Conservation (phyloP, 2,329 filamentous ascomycete genomes). For the Alternaria triticimaculans region DNA sequence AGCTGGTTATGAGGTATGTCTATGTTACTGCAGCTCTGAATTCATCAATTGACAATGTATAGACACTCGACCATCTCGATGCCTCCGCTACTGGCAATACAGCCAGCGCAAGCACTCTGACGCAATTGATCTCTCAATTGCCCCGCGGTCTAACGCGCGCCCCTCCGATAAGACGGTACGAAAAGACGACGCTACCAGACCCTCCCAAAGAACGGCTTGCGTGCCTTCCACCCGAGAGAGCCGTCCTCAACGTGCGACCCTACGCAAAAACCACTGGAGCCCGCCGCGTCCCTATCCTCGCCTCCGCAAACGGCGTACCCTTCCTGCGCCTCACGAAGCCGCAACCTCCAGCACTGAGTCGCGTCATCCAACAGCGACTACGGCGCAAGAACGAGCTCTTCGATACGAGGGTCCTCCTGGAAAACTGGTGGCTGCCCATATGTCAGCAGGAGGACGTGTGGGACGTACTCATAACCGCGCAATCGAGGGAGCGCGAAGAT, state of each 20-base stretch:
- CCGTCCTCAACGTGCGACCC: conserved; percentile 61
- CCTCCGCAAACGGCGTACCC: conserved; percentile 63
- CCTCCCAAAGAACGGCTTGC: conserved; percentile 31
- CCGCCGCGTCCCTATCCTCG: conserved; percentile 66
- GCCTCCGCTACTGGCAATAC: conserved; percentile 44
- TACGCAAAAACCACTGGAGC: conserved; percentile 57
- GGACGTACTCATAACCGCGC: conserved; percentile 50
- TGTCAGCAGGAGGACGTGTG: conserved; percentile 57
- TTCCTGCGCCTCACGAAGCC: conserved; percentile 73
- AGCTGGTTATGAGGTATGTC: conserved; percentile 69
- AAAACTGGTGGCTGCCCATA: conserved; percentile 50
- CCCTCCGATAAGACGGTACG: conserved; percentile 10
- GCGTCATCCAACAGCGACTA: conserved; percentile 63
- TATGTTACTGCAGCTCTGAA: background rate
- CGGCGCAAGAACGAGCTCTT: conserved; percentile 53
- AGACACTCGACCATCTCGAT: conserved; percentile 54
- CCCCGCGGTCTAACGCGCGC: conserved; percentile 46
- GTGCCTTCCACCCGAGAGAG: conserved; percentile 45
- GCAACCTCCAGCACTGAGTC: conserved; percentile 66
- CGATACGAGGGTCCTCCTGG: conserved; percentile 48
- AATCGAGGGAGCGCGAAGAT: conserved; percentile 15
- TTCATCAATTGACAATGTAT: conserved; percentile 15
- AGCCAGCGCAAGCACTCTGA: conserved; percentile 28
- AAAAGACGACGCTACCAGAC: conserved; percentile 4
- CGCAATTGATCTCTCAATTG: conserved; percentile 46